Conservation (phyloP, 352 stramenopile species). For the Phytophthora fragariaefolia region DNA sequence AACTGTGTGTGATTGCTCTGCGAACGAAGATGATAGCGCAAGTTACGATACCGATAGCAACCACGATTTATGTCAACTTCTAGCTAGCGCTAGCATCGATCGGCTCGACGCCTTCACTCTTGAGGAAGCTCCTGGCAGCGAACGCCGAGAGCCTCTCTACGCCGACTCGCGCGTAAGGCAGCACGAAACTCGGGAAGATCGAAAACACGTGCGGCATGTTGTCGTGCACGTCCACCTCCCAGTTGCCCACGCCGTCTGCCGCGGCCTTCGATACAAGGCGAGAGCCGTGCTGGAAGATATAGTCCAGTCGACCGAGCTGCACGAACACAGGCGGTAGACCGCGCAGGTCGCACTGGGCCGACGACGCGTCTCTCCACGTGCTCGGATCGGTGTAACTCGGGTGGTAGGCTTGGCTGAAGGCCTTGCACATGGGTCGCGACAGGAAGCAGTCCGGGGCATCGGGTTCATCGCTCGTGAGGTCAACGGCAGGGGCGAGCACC, state of each 20-base stretch:
- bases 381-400: conserved; percentile 16
- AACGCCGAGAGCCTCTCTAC: conserved; percentile 32
- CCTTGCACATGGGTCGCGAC: conserved; percentile 16
- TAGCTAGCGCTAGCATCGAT: conserved; percentile 5
- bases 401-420: conserved; percentile 20
- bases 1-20: too few species aligned
- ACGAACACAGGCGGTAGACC: conserved; percentile 46
- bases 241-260: conserved; percentile 23
- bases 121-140: conserved; percentile 24
- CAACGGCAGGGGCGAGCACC: conserved; percentile 37
- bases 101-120: not conserved
- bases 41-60: too few species aligned
- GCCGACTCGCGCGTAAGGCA: conserved; percentile 33
- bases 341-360: conserved; percentile 43
- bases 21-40: too few species aligned
- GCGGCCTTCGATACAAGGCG: conserved; percentile 37
- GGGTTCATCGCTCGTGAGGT: conserved; percentile 37
- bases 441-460: conserved; percentile 29
- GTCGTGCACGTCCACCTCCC: conserved; percentile 39
- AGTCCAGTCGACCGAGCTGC: conserved; percentile 43
- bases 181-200: conserved; percentile 38
- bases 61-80: too few species aligned
- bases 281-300: conserved; percentile 29
- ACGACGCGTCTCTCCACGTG: conserved; percentile 34
- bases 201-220: conserved; percentile 44